Percentiles rank a stretch among this genome's conserved stretches.
These are phyloP conservation scores for Pseudogymnoascus sp. DNA, from an alignment of 2,329 filamentous ascomycete genomes.

Conservation along the genomic window DNA sequence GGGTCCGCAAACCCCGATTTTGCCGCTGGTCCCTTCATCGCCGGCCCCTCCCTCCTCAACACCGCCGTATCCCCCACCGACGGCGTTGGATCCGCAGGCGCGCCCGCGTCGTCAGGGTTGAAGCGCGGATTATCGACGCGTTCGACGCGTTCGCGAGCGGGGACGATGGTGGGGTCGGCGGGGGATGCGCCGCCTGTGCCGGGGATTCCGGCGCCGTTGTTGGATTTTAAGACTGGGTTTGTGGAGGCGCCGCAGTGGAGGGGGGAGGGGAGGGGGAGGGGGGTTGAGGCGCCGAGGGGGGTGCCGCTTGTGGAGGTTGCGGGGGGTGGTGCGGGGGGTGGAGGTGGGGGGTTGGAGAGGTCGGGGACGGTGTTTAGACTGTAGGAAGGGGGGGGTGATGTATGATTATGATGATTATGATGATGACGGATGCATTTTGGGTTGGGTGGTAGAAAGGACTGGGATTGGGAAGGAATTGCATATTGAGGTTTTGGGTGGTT, in stretches of 20 bases:
- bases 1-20: slow-evolving; percentile 22
- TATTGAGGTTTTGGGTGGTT: neutral
- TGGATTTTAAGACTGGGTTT: slow-evolving; percentile 59
- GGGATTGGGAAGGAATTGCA: neutral
- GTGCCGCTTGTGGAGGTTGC: slow-evolving; percentile 41
- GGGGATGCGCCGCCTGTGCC: slow-evolving; percentile 8
- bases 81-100: neutral
- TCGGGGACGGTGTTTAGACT: neutral
- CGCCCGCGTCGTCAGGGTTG: neutral
- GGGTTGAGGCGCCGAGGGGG: slow-evolving; percentile 33
- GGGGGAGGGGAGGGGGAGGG: slow-evolving; percentile 43
- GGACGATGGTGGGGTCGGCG: neutral
- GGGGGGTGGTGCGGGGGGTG: neutral
- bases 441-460: neutral
- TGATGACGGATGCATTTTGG: neutral
- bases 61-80: neutral
- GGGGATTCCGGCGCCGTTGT: slow-evolving; percentile 28
- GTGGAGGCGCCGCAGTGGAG: slow-evolving; percentile 53
- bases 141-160: neutral
- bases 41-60: slow-evolving; percentile 49
- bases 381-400: neutral
- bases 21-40: slow-evolving; percentile 39
- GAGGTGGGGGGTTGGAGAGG: neutral
- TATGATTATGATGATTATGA: neutral
- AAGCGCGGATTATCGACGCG: neutral